Evolutionary conservation across 257 asterid genomes (phyloP).

Genomic region (Osmanthus fragrans): DNA sequence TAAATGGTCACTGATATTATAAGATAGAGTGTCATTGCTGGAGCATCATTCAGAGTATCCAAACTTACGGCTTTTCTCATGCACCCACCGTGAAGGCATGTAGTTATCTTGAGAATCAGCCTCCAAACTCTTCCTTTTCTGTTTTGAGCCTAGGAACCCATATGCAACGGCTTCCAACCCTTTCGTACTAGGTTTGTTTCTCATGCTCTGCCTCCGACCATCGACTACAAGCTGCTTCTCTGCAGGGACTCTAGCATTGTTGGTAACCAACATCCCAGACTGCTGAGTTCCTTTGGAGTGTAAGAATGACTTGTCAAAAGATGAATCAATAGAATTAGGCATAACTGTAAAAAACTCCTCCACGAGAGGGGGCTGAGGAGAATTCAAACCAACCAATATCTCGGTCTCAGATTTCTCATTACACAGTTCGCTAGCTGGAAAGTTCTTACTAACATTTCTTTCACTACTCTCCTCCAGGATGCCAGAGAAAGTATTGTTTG

Average conservation of each 20-base stretch:
- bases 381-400: conserved; percentile 53
- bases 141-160: conserved; percentile 44
- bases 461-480: not conserved
- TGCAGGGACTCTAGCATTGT: not conserved
- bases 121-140: conserved; percentile 37
- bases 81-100: conserved; percentile 40
- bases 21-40: conserved; percentile 7
- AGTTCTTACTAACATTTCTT: conserved; percentile 43
- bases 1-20: not conserved
- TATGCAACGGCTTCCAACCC: conserved; percentile 58
- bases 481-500: not conserved
- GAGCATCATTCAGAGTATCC: conserved; percentile 23
- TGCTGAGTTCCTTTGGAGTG: not conserved
- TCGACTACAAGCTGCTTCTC: conserved; percentile 29
- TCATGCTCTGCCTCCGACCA: conserved; percentile 48
- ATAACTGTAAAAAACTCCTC: not conserved
- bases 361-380: conserved; percentile 36
- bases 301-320: conserved; percentile 28
- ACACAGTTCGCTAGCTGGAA: conserved; percentile 27
- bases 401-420: conserved; percentile 13
- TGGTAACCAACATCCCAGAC: not conserved
- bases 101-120: conserved; percentile 25
- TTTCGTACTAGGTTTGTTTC: conserved; percentile 56
- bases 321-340: not conserved
- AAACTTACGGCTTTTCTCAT: conserved; percentile 23